Evolutionary conservation across 257 asterid genomes (phyloP).

Genomic region (Solanum piurae): DNA sequence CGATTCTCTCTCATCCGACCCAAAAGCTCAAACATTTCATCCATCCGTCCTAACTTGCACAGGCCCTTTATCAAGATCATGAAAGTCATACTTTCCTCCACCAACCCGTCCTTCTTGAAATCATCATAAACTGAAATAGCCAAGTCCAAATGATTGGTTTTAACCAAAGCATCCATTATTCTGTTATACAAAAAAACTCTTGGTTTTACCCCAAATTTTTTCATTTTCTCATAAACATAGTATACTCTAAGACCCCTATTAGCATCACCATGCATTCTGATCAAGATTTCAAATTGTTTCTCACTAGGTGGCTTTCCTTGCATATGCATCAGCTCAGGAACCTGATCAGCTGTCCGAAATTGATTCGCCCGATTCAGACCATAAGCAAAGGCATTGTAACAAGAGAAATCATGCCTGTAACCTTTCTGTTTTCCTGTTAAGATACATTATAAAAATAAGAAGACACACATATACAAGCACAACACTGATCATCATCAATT

Average conservation of each 20-base stretch:
- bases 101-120: conserved; percentile 64
- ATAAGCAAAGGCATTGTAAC: conserved; percentile 89
- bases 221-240: conserved; percentile 88
- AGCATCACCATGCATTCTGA: conserved; percentile 88
- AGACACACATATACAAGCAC: not conserved
- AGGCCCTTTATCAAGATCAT: conserved; percentile 86
- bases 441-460: conserved; percentile 11
- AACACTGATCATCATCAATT: not conserved
- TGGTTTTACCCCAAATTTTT: conserved; percentile 77
- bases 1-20: conserved; percentile 61
- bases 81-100: conserved; percentile 68
- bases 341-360: conserved; percentile 86
- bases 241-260: conserved; percentile 88
- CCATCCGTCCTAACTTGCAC: conserved; percentile 59
- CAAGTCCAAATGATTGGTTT: conserved; percentile 66
- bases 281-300: conserved; percentile 86
- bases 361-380: conserved; percentile 63
- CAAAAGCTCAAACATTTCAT: conserved; percentile 53
- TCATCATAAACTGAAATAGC: conserved; percentile 76
- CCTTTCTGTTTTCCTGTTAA: conserved; percentile 87
- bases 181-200: conserved; percentile 75
- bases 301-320: conserved; percentile 93
- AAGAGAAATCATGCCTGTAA: conserved; percentile 86
- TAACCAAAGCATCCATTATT: conserved; percentile 86
- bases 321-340: conserved; percentile 90